Conservation (phyloP, 495 filamentous ascomycete species). For the Pseudoneurospora amorphoporcata region DNA sequence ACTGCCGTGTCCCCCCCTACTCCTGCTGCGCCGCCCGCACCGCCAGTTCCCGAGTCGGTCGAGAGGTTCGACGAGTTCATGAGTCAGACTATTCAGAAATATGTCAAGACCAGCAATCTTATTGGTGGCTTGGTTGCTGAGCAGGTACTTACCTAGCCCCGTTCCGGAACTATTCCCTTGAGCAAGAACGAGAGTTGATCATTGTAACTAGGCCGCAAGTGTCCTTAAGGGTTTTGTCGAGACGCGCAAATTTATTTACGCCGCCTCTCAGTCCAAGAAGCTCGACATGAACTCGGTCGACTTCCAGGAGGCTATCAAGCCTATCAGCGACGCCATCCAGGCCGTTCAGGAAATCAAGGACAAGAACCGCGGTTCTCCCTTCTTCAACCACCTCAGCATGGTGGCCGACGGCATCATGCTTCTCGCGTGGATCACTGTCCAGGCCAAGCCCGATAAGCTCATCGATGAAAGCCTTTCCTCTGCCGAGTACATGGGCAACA, state of each 20-base stretch:
- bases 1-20: conserved; percentile 20
- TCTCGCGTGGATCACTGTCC: conserved; percentile 74
- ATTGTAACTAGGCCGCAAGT: conserved; percentile 20
- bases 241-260: conserved; percentile 76
- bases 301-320: conserved; percentile 52
- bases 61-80: conserved; percentile 81
- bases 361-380: conserved; percentile 55
- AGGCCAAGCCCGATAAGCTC: conserved; percentile 69
- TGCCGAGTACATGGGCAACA: conserved; percentile 85
- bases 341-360: conserved; percentile 70
- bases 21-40: conserved; percentile 33
- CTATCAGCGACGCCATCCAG: conserved; percentile 68
- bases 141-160: conserved; percentile 45
- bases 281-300: conserved; percentile 59
- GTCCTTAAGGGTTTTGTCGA: conserved; percentile 54
- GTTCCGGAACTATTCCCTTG: background rate
- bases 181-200: background rate
- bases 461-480: conserved; percentile 67
- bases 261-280: conserved; percentile 87
- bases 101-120: conserved; percentile 63
- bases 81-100: conserved; percentile 61
- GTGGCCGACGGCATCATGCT: conserved; percentile 83
- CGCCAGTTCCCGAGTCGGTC: conserved; percentile 63
- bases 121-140: conserved; percentile 70
- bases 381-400: conserved; percentile 69